These are phyloP conservation scores for Colletotrichum lentis DNA, from an alignment of 2,329 filamentous ascomycete genomes.

Conservation along the genomic window DNA sequence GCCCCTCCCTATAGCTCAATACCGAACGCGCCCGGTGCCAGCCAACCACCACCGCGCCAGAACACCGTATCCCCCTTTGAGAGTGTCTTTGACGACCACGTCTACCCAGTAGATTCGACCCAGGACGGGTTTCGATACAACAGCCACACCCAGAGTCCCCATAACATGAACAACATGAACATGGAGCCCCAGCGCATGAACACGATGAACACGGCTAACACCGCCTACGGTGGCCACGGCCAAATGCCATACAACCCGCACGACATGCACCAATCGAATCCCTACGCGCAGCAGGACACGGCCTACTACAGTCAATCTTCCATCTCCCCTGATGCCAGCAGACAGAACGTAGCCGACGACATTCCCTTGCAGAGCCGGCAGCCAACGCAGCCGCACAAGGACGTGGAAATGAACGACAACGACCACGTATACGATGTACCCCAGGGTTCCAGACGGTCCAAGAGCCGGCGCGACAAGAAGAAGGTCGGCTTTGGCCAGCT, in stretches of 20 bases:
- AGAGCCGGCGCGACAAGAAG: conserved; percentile 46
- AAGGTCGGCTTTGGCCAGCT: conserved; percentile 66
- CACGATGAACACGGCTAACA: conserved; percentile 28
- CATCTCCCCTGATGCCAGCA: conserved; percentile 47
- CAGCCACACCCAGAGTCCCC: conserved; percentile 39
- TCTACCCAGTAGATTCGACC: conserved; percentile 64
- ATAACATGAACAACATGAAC: conserved; percentile 33
- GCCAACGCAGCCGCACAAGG: conserved; percentile 46
- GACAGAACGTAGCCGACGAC: conserved; percentile 55
- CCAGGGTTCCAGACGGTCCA: conserved; percentile 43
- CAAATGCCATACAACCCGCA: conserved; percentile 20
- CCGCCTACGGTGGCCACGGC: conserved; percentile 27
- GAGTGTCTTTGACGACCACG: conserved; percentile 72
- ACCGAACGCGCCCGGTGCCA: conserved; percentile 30
- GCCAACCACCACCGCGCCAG: conserved; percentile 47
- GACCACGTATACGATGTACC: conserved; percentile 71
- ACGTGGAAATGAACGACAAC: conserved; percentile 53
- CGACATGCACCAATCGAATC: conserved; percentile 9
- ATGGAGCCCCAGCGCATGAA: conserved; percentile 43
- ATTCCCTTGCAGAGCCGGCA: conserved; percentile 64
- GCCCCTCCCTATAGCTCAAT: conserved; percentile 49
- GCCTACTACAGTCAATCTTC: conserved; percentile 62
- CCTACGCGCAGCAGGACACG: conserved; percentile 56
- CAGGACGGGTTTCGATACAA: conserved; percentile 41
- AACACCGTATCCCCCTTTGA: conserved; percentile 66